Evolutionary conservation across 139 green algal genomes (phyloP).

Genomic region (Dunaliella primolecta): DNA sequence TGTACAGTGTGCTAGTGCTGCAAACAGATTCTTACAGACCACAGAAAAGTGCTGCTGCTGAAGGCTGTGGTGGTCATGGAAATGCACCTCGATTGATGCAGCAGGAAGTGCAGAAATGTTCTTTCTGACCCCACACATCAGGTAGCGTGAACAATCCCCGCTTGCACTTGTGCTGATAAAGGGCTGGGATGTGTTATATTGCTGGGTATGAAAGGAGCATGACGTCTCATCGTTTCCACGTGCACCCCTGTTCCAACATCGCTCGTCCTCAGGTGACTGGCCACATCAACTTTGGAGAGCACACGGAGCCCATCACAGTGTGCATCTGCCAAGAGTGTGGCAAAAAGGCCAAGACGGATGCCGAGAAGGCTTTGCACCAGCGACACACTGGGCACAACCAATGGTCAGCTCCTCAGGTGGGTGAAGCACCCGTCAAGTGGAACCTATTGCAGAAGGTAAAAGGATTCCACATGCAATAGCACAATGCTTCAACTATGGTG

Average conservation of each 20-base stretch:
- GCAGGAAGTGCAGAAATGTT: background rate
- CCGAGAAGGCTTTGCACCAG: constrained; percentile 77
- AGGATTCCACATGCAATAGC: too few relatives aligned
- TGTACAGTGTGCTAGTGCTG: background rate
- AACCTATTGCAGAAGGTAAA: too few relatives aligned
- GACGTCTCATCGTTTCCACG: background rate
- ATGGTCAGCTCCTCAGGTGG: constrained; percentile 17
- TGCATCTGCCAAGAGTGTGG: constrained; percentile 64
- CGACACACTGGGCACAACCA: constrained; percentile 70
- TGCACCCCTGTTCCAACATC: background rate
- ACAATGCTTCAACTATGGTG: too few relatives aligned
- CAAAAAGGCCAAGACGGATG: constrained; percentile 76
- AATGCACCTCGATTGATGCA: background rate
- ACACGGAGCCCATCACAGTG: constrained; percentile 51
- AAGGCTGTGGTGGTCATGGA: too few relatives aligned
- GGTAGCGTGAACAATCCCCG: background rate
- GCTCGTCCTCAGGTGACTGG: constrained; percentile 46
- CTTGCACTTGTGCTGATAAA: background rate
- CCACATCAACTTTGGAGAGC: constrained; percentile 80
- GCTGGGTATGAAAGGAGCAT: background rate
- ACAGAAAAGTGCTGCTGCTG: too few relatives aligned
- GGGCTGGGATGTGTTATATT: background rate
- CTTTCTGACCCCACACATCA: background rate
- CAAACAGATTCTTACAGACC: too few relatives aligned
- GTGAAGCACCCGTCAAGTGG: too few relatives aligned